These are phyloP conservation scores for Phytophthora constricta DNA, from an alignment of 352 stramenopile genomes.

Conservation along the genomic window DNA sequence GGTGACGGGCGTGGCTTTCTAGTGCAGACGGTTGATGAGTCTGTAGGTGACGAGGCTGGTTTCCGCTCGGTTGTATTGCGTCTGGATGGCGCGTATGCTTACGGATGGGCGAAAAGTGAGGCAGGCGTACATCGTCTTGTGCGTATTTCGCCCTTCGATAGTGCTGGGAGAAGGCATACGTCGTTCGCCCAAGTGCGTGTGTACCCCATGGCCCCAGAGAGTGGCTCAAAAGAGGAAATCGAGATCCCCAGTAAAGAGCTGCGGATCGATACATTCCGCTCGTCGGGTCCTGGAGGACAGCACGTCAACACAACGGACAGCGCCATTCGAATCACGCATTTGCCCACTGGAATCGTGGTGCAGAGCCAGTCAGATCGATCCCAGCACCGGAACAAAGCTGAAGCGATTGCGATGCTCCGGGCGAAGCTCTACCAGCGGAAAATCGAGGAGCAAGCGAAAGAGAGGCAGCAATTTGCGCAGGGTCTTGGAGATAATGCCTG, in stretches of 20 bases:
- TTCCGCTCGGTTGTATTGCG: slow-evolving; percentile 69
- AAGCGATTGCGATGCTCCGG: slow-evolving; percentile 88
- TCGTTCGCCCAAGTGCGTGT: slow-evolving; percentile 94
- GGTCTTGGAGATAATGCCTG: slow-evolving; percentile 79
- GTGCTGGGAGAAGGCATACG: slow-evolving; percentile 92
- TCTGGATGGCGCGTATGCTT: slow-evolving; percentile 81
- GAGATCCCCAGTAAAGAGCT: slow-evolving; percentile 88
- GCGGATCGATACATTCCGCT: slow-evolving; percentile 94
- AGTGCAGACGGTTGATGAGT: slow-evolving; percentile 91
- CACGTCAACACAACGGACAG: slow-evolving; percentile 99
- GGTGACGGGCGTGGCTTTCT: slow-evolving; percentile 46
- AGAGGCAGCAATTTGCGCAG: slow-evolving; percentile 63
- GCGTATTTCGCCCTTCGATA: slow-evolving; percentile 95
- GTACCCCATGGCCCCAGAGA: slow-evolving; percentile 62
- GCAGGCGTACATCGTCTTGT: slow-evolving; percentile 96
- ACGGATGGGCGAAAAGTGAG: slow-evolving; percentile 94
- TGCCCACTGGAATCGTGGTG: slow-evolving; percentile 94
- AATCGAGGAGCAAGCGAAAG: slow-evolving; percentile 55
- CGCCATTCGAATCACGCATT: slow-evolving; percentile 95
- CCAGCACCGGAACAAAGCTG: slow-evolving; percentile 94
- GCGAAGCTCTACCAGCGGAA: slow-evolving; percentile 79
- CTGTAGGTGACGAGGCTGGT: slow-evolving; percentile 71
- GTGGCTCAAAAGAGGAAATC: slow-evolving; percentile 35
- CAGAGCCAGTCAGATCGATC: slow-evolving; percentile 95
- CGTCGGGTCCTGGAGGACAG: slow-evolving; percentile 93